Evolutionary conservation across 108 stramenopile genomes (phyloP).

Genomic region (Epipyxis sp.): DNA sequence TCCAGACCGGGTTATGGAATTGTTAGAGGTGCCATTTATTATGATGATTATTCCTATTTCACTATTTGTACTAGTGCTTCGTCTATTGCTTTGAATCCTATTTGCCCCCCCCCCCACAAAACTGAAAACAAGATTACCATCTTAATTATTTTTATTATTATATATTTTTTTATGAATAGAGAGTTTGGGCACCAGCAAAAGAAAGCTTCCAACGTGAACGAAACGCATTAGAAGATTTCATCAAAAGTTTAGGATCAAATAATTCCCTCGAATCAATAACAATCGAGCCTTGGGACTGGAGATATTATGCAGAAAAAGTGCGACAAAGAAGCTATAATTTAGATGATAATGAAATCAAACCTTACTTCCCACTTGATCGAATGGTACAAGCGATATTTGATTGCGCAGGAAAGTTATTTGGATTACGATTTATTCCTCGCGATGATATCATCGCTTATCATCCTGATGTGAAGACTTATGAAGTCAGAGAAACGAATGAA

Average conservation of each 20-base stretch:
- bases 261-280: background rate
- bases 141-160: too few relatives aligned
- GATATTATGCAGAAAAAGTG: background rate
- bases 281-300: constrained; percentile 14
- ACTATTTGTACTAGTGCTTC: too few relatives aligned
- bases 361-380: background rate
- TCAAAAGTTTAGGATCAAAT: too few relatives aligned
- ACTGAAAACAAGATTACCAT: too few relatives aligned
- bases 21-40: background rate
- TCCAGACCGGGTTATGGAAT: background rate
- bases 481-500: background rate
- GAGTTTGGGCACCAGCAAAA: background rate
- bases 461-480: constrained; percentile 4
- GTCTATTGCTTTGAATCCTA: too few relatives aligned
- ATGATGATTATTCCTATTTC: background rate
- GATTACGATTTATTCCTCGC: background rate
- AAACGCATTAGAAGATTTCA: background rate
- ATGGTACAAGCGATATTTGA: constrained; percentile 1
- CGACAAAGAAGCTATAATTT: background rate
- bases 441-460: background rate
- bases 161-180: background rate
- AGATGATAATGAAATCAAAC: background rate
- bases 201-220: background rate
- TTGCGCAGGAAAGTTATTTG: background rate
- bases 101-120: too few relatives aligned